Evolutionary conservation across 1,284 basidiomycete genomes (phyloP).

Genomic region (Heterobasidion irregulare): DNA sequence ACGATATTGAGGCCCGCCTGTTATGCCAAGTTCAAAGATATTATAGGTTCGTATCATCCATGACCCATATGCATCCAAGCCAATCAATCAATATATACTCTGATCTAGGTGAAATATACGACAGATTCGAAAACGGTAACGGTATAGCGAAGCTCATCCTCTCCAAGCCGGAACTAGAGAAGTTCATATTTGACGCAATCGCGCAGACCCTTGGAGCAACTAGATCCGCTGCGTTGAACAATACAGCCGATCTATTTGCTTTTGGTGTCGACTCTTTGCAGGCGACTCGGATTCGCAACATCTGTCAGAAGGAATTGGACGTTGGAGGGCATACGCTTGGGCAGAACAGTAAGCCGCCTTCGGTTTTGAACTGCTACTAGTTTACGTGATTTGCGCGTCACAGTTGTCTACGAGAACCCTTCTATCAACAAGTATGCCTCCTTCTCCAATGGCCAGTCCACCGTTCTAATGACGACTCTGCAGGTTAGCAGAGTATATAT

Average conservation of each 20-base stretch:
- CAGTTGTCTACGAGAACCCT: neutral
- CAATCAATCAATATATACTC: neutral
- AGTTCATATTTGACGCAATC: neutral
- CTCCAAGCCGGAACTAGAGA: neutral
- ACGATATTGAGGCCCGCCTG: conserved; percentile 32
- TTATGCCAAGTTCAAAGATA: conserved; percentile 40
- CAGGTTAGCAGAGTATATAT: neutral
- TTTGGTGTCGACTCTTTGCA: conserved; percentile 52
- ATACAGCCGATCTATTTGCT: conserved; percentile 28
- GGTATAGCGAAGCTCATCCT: neutral
- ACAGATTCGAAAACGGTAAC: neutral
- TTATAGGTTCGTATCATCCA: conserved; percentile 24
- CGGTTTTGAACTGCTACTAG: neutral
- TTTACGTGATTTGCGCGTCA: neutral
- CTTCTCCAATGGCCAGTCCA: neutral
- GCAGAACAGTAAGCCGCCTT: neutral
- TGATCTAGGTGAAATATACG: neutral
- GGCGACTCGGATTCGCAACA: conserved; percentile 44
- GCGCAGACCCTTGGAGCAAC: neutral
- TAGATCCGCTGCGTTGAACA: conserved; percentile 9
- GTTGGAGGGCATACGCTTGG: conserved; percentile 16
- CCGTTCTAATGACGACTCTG: neutral
- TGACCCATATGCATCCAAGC: neutral
- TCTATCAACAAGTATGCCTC: neutral
- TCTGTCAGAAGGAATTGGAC: conserved; percentile 35